These are phyloP conservation scores for Neoarthrinium moseri DNA, from an alignment of 2,329 filamentous ascomycete genomes.

Conservation along the genomic window DNA sequence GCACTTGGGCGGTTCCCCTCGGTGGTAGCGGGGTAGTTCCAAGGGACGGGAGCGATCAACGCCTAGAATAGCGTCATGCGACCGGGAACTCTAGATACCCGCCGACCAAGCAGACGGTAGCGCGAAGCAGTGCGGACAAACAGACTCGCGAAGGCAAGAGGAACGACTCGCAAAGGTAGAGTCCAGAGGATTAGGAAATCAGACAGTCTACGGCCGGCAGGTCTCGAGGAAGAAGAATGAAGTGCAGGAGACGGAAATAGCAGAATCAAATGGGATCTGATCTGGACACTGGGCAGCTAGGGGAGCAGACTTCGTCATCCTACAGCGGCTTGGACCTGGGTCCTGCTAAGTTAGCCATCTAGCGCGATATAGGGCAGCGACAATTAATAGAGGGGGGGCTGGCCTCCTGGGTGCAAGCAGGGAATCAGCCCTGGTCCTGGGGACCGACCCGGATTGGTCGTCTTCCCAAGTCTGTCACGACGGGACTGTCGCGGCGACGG, in stretches of 20 bases:
- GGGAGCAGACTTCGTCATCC: slow-evolving; percentile 28
- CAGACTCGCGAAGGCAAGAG: not conserved
- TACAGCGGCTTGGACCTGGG: slow-evolving; percentile 16
- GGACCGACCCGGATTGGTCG: not conserved
- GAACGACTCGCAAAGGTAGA: not conserved
- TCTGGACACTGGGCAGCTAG: slow-evolving; percentile 11
- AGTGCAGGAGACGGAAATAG: slow-evolving; percentile 10
- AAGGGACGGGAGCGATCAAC: slow-evolving; percentile 1
- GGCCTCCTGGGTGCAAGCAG: slow-evolving; percentile 1
- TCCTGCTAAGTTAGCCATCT: too few relatives aligned
- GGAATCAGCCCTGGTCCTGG: slow-evolving; percentile 5
- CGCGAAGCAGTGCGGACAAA: not conserved
- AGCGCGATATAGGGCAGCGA: slow-evolving; percentile 10
- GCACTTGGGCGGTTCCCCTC: not conserved
- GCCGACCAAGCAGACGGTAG: not conserved
- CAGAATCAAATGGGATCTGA: slow-evolving; percentile 15
- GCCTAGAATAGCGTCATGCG: slow-evolving; percentile 8
- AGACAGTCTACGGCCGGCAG: too few relatives aligned
- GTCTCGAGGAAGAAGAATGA: not conserved
- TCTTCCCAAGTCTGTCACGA: not conserved
- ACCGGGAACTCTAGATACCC: not conserved
- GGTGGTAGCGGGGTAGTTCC: slow-evolving; percentile 9
- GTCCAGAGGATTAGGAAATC: not conserved
- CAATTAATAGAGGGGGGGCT: slow-evolving; percentile 9
- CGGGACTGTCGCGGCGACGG: not conserved